These are phyloP conservation scores for Alternaria hordeiaustralica DNA, from an alignment of 2,329 filamentous ascomycete species.

Conservation along the genomic window DNA sequence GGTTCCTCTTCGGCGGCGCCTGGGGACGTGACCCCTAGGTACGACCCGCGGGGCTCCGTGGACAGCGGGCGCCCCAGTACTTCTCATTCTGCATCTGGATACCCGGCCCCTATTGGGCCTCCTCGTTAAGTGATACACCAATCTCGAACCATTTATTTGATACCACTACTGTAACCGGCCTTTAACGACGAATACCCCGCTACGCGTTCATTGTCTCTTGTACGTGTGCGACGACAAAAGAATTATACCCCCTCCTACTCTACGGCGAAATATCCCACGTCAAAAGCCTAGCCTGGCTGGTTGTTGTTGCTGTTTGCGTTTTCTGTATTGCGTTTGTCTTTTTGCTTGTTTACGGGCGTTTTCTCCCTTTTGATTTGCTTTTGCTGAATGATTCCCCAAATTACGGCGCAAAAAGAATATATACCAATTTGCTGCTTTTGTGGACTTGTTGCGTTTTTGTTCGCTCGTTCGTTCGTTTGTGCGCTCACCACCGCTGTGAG, in stretches of 20 bases:
- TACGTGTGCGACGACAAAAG: conserved; percentile 47
- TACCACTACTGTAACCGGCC: conserved; percentile 41
- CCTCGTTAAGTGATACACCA: conserved; percentile 72
- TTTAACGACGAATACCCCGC: conserved; percentile 48
- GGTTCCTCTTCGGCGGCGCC: conserved; percentile 60
- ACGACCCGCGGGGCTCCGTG: conserved; percentile 82
- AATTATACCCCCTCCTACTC: conserved; percentile 49
- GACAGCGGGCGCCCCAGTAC: conserved; percentile 92
- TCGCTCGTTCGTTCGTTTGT: neutral
- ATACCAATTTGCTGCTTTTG: conserved; percentile 51
- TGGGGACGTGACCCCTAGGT: conserved; percentile 83
- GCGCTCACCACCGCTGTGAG: neutral
- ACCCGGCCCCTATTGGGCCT: conserved; percentile 89
- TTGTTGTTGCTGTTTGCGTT: conserved; percentile 32
- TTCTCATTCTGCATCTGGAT: conserved; percentile 97
- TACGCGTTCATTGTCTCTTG: conserved; percentile 35
- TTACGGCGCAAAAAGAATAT: conserved; percentile 49
- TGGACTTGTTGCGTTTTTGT: conserved; percentile 7
- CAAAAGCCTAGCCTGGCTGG: conserved; percentile 45
- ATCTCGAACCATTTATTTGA: conserved; percentile 32
- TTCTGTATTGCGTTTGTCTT: conserved; percentile 15
- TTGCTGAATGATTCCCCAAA: conserved; percentile 47
- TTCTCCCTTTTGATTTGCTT: conserved; percentile 24
- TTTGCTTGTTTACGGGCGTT: conserved; percentile 21
- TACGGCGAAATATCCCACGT: conserved; percentile 38